A percentile compares a stretch with the other conserved stretches of the same genome.
phyloP scores from a whole-genome alignment of 176 grass and related monocot genomes.

The Phoenix roebelenii region DNA sequence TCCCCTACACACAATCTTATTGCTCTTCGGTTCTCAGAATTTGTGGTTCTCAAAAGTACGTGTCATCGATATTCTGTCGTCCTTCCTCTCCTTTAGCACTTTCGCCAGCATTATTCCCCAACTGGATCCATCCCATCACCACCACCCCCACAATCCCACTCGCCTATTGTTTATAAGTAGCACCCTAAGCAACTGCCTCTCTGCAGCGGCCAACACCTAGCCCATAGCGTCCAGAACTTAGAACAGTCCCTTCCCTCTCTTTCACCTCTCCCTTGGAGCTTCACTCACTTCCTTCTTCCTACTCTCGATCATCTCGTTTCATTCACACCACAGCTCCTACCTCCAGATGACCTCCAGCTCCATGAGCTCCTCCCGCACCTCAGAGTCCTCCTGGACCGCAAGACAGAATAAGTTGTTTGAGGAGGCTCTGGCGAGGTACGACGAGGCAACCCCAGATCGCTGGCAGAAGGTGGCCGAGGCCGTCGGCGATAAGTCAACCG shows the following conservation, averaged over 20 bases:
- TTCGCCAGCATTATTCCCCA: neutral
- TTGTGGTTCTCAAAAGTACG: too few relatives aligned
- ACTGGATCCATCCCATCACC: neutral
- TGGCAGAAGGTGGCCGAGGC: constrained; percentile 10
- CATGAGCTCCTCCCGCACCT: neutral
- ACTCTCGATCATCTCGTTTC: neutral
- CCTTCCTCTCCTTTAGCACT: neutral
- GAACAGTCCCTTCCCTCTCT: neutral
- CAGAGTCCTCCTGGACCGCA: neutral
- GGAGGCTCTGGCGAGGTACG: neutral
- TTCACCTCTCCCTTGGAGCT: neutral
- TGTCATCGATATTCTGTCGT: too few relatives aligned
- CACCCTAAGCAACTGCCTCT: neutral
- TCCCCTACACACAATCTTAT: too few relatives aligned
- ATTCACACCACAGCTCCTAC: too few relatives aligned
- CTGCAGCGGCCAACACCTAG: neutral
- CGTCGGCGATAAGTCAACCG: neutral
- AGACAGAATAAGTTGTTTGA: constrained; percentile 10
- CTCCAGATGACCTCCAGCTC: neutral
- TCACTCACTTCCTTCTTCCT: neutral
- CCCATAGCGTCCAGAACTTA: neutral
- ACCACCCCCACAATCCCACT: neutral
- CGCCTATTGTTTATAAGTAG: neutral
- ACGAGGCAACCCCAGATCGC: constrained; percentile 1
- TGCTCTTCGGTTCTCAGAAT: too few relatives aligned